phyloP scores from a whole-genome alignment of 2,329 filamentous ascomycete species.

The Fusarium udum region DNA sequence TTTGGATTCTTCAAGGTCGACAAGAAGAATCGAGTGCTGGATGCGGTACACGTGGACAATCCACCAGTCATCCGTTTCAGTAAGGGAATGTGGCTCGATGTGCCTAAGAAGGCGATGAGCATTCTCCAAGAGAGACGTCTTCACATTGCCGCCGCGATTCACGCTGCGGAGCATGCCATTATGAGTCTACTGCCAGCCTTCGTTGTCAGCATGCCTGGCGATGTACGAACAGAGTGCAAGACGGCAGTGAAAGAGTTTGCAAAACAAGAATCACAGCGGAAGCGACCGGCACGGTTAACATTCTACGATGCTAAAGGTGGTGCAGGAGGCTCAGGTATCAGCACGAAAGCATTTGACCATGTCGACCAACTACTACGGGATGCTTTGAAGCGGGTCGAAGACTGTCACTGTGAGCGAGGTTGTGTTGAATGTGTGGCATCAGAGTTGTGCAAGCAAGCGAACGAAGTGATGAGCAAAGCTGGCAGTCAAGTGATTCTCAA shows the following conservation, averaged over 20 bases:
- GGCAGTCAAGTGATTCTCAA: constrained; percentile 85
- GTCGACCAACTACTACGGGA: constrained; percentile 80
- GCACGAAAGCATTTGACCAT: constrained; percentile 93
- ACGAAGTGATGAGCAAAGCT: constrained; percentile 93
- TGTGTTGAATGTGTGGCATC: constrained; percentile 92
- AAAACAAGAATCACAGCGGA: constrained; percentile 72
- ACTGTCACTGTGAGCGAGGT: constrained; percentile 79
- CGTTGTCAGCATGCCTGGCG: constrained; percentile 87
- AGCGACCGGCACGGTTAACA: constrained; percentile 86
- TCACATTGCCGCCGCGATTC: constrained; percentile 88
- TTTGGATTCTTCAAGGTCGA: constrained; percentile 99
- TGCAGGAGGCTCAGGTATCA: constrained; percentile 82
- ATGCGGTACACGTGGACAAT: constrained; percentile 92
- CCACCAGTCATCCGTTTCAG: constrained; percentile 85
- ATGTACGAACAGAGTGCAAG: constrained; percentile 96
- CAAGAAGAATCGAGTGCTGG: constrained; percentile 82
- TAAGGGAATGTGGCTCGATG: constrained; percentile 96
- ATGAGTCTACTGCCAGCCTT: constrained; percentile 89
- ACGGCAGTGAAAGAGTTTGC: constrained; percentile 87
- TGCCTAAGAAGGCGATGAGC: constrained; percentile 80
- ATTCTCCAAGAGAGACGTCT: constrained; percentile 78
- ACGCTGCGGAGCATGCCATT: constrained; percentile 92
- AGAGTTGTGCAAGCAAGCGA: constrained; percentile 84
- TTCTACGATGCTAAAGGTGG: constrained; percentile 98
- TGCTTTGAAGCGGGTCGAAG: constrained; percentile 79